Conservation (phyloP, 495 filamentous ascomycete genomes). For the Baudoinia panamericana region DNA sequence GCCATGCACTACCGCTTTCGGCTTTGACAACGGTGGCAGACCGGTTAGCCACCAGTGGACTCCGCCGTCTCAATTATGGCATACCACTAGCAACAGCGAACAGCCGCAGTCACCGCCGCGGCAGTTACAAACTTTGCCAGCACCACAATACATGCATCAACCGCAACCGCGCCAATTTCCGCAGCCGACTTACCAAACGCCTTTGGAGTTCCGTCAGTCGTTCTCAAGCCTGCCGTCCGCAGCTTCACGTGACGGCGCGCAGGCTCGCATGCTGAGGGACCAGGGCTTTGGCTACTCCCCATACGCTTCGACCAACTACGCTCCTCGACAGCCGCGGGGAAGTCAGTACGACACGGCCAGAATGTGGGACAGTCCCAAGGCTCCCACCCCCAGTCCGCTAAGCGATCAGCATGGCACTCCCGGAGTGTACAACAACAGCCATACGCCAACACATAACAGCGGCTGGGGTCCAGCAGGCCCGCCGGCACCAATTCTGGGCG, state of each 20-base stretch:
- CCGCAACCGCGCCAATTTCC: slow-evolving; percentile 2
- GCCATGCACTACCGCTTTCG: no score
- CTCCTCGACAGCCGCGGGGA: no score
- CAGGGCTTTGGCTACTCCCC: slow-evolving; percentile 6
- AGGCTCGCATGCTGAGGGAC: slow-evolving; percentile 15
- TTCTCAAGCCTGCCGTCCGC: slow-evolving; percentile 14
- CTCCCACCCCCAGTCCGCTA: slow-evolving; percentile 17
- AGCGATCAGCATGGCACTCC: slow-evolving; percentile 14
- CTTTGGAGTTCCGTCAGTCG: slow-evolving; percentile 15
- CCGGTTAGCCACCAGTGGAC: slow-evolving; percentile 17
- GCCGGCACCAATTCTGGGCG: not conserved
- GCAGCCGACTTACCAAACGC: slow-evolving; percentile 14
- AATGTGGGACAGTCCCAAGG: slow-evolving; percentile 18
- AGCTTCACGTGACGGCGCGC: slow-evolving; percentile 12
- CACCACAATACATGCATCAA: not conserved
- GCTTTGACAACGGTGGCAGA: not conserved
- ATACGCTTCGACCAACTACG: slow-evolving; percentile 5
- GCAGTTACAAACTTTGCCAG: not conserved
- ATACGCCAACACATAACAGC: not conserved
- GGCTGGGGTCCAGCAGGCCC: not conserved
- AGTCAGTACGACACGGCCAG: slow-evolving; percentile 13
- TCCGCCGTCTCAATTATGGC: slow-evolving; percentile 18
- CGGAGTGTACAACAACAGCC: not conserved
- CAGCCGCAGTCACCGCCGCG: slow-evolving; percentile 3
- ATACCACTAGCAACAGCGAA: not conserved